Percentiles rank a stretch among this genome's conserved stretches.
phyloP scores from a whole-genome alignment of 2,329 filamentous ascomycete species.

The Scytalidium sp. region DNA sequence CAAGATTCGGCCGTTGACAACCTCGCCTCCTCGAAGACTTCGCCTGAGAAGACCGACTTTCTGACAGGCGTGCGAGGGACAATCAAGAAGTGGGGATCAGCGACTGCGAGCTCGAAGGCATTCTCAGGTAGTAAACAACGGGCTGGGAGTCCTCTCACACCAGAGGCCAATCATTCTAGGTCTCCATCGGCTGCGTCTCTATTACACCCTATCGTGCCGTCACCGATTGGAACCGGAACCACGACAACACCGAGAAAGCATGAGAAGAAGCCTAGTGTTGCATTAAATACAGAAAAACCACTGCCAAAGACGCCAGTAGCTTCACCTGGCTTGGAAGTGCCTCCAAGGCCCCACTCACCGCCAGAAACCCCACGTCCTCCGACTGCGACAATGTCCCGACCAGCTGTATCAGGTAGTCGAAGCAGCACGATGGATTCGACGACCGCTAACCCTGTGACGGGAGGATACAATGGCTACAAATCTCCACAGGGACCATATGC shows the following conservation, averaged over 20 bases:
- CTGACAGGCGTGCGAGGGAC: constrained; percentile 26
- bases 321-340: constrained; percentile 4
- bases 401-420: constrained; percentile 21
- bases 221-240: background rate
- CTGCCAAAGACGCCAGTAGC: constrained; percentile 25
- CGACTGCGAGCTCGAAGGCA: constrained; percentile 21
- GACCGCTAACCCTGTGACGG: constrained; percentile 16
- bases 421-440: constrained; percentile 30
- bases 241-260: constrained; percentile 15
- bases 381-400: constrained; percentile 18
- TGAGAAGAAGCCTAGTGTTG: constrained; percentile 21
- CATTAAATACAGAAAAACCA: constrained; percentile 26
- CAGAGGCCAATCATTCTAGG: background rate
- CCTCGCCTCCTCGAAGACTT: constrained; percentile 6
- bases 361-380: constrained; percentile 17
- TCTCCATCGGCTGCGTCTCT: background rate
- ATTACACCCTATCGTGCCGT: background rate
- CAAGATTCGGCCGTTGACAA: constrained; percentile 19
- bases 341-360: constrained; percentile 15
- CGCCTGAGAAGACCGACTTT: constrained; percentile 19
- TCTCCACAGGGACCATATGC: constrained; percentile 13
- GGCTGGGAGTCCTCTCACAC: constrained; percentile 8
- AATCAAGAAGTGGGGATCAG: constrained; percentile 27
- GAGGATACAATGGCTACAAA: constrained; percentile 20
- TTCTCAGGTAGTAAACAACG: constrained; percentile 17